Percentiles rank a stretch among this genome's conserved stretches.
Conservation (phyloP, 2,329 filamentous ascomycete genomes). For the Xylariales sp. region DNA sequence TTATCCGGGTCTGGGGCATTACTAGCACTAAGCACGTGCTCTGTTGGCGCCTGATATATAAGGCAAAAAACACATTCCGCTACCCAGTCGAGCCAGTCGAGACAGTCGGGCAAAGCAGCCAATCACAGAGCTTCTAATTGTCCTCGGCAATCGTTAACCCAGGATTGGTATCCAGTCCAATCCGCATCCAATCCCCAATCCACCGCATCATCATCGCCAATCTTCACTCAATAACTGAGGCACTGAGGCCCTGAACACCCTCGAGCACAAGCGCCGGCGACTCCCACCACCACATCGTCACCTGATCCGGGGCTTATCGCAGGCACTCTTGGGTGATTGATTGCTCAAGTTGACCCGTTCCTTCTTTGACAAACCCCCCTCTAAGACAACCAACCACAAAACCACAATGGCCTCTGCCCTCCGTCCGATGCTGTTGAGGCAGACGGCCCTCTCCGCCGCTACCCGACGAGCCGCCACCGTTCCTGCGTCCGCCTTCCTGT, state of each 20-base stretch:
- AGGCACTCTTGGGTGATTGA: conserved; percentile 27
- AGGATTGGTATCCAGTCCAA: conserved; percentile 20
- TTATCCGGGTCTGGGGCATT: too few species aligned
- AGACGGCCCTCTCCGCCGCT: conserved; percentile 58
- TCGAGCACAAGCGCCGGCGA: conserved; percentile 14
- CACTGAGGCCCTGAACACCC: conserved; percentile 4
- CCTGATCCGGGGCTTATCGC: neutral
- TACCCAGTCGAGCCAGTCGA: neutral
- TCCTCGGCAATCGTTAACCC: conserved; percentile 61
- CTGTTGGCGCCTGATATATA: neutral
- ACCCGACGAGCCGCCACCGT: conserved; percentile 53
- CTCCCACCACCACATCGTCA: neutral
- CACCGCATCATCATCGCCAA: conserved; percentile 48
- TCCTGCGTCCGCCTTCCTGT: conserved; percentile 48
- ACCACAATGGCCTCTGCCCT: conserved; percentile 66
- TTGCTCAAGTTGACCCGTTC: conserved; percentile 36
- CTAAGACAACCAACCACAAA: neutral
- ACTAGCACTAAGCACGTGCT: too few species aligned
- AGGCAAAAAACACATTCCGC: neutral
- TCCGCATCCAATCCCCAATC: neutral
- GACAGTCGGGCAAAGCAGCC: conserved; percentile 46
- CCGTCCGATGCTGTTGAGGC: conserved; percentile 66
- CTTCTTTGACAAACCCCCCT: conserved; percentile 19
- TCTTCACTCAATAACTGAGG: conserved; percentile 4
- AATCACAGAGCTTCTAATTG: conserved; percentile 60